Evolutionary conservation across 1,284 basidiomycete genomes (phyloP), one percentile per base, ranked within the genome.

Genomic region (Tranzscheliella williamsii): DNA sequence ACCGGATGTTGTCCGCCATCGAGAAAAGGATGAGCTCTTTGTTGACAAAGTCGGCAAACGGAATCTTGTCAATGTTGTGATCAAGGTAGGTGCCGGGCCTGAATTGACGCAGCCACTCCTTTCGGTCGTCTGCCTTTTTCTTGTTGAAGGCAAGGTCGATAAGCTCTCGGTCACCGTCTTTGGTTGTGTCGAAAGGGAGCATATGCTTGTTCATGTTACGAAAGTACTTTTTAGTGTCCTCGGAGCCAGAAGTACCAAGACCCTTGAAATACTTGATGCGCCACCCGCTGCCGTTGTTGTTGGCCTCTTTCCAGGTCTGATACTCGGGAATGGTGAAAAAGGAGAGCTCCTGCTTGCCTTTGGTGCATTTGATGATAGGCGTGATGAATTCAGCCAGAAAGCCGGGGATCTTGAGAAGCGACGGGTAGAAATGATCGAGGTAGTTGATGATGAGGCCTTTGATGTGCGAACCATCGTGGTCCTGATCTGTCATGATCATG

Each of bases 401-500:
- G 63, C 88, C 86, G 2, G 91, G 89, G 6, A 97, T 81, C 78
- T 89, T 91, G 52, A 99, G 83, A 24, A 99, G 82, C 2, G 94
- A 96, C 0, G 95, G 95, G 79, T 89, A 98, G 79, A 94, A 97
- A 78, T 94, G 88, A 75, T 98, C 95, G 50, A 99, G 81, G 79
- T 93, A 98, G 79, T 99, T 99, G 82, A 99, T 95, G 48, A 99
- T 84, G 8, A 98, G 84, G 30, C 95, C 95, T 80, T 99, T 99
- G 82, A 99, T 99, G 80, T 99, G 95, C 29, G 94, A 98, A 42
- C 95, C 95, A 80, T 99, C 95, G 81, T 98, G 92, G 85, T 99
- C 95, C 68, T 97, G 93, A 87, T 99, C 95, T 12, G 95, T 93
- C 95, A 99, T 99, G 75, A 99, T 92, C 95, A 99, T 99, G 53